Percentiles rank a stretch among this genome's conserved stretches.
Evolutionary conservation across 2,329 filamentous ascomycete species (phyloP).

Genomic region (Colletotrichum gloeosporioides): DNA sequence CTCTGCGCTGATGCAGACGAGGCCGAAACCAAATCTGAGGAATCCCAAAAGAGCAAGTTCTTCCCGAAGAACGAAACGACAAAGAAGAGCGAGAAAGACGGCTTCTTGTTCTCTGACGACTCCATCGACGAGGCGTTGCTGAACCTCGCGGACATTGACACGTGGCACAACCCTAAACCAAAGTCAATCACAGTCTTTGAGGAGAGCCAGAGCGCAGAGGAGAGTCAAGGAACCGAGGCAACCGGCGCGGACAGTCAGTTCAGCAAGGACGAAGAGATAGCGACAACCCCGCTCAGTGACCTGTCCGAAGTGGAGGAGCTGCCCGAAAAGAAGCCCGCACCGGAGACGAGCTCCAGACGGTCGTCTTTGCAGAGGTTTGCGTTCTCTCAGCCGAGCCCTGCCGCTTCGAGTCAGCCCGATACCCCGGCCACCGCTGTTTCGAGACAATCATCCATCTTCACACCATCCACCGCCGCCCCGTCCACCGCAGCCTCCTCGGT

Average conservation of each 20-base stretch:
- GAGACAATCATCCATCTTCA: conserved; percentile 31
- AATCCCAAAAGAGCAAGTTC: conserved; percentile 58
- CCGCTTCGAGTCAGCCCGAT: conserved; percentile 29
- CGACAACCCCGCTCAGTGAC: conserved; percentile 6
- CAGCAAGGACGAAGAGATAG: conserved; percentile 14
- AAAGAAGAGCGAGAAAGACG: conserved; percentile 40
- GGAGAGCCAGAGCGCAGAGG: conserved; percentile 31
- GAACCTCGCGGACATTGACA: conserved; percentile 56
- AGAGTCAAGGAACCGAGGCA: conserved; percentile 27
- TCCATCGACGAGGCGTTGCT: conserved; percentile 60
- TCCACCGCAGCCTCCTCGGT: conserved; percentile 50
- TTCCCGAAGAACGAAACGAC: conserved; percentile 43
- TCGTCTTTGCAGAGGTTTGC: conserved; percentile 28
- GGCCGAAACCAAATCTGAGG: conserved; percentile 33
- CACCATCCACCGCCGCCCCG: conserved; percentile 30
- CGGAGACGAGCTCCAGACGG: background rate
- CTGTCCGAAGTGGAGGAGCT: background rate
- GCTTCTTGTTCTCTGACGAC: conserved; percentile 59
- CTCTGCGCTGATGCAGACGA: conserved; percentile 51
- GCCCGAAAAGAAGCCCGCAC: background rate
- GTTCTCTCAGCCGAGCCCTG: conserved; percentile 23
- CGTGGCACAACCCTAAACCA: conserved; percentile 47
- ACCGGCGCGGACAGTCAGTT: conserved; percentile 19
- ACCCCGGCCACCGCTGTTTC: conserved; percentile 37
- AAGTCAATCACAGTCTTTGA: conserved; percentile 51